These are phyloP conservation scores for Myrmaecium sp. DNA, from an alignment of 2,329 filamentous ascomycete genomes.

Conservation along the genomic window DNA sequence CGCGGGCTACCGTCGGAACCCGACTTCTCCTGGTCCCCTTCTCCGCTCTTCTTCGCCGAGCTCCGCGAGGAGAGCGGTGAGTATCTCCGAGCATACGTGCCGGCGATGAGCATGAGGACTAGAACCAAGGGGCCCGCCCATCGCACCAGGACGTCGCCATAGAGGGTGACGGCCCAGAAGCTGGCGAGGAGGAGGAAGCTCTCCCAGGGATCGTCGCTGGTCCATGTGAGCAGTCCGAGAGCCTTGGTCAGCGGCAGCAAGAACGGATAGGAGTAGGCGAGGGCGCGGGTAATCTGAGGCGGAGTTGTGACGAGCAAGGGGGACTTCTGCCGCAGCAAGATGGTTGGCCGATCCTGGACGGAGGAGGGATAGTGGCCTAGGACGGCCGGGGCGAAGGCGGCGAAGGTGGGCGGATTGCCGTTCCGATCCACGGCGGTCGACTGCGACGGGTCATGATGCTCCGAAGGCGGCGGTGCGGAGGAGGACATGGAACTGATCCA, in stretches of 20 bases:
- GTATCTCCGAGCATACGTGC: constrained; percentile 84
- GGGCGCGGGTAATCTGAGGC: constrained; percentile 79
- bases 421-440: constrained; percentile 25
- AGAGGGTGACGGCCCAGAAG: constrained; percentile 78
- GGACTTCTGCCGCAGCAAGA: constrained; percentile 93
- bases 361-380: constrained; percentile 51
- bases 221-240: constrained; percentile 81
- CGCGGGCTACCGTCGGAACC: constrained; percentile 48
- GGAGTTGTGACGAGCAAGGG: constrained; percentile 84
- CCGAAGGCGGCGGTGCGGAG: constrained; percentile 14
- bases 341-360: constrained; percentile 67
- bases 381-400: constrained; percentile 75
- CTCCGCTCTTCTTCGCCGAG: constrained; percentile 33
- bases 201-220: constrained; percentile 85
- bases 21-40: no score
- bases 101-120: constrained; percentile 62
- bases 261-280: constrained; percentile 93
- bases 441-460: constrained; percentile 19
- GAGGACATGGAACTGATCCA: constrained; percentile 26
- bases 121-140: constrained; percentile 71
- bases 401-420: constrained; percentile 56
- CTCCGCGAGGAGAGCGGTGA: constrained; percentile 74
- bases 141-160: constrained; percentile 68
- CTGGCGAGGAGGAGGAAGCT: constrained; percentile 74
- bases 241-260: constrained; percentile 75